phyloP scores from a whole-genome alignment of 1,284 basidiomycete species.

The Cryptococcus sp. region DNA sequence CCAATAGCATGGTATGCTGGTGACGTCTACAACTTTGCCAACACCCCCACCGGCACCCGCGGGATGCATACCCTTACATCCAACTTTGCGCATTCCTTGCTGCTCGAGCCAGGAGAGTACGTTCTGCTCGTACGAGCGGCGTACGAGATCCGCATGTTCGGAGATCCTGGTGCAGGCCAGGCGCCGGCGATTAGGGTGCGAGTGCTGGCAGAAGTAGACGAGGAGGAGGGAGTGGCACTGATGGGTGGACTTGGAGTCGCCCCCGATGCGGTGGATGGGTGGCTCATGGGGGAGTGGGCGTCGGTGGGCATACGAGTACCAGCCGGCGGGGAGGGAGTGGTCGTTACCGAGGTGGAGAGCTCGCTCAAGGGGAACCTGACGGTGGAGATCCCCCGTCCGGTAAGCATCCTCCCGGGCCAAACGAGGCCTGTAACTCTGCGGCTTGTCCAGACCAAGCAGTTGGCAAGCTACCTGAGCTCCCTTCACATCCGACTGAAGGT shows the following conservation, averaged over 20 bases:
- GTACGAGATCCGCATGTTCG: conserved; percentile 48
- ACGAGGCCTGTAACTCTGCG: conserved; percentile 15
- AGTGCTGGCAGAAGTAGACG: conserved; percentile 20
- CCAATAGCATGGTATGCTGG: conserved; percentile 39
- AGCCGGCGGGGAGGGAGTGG: not conserved
- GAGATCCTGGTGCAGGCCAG: conserved; percentile 31
- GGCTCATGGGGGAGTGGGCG: conserved; percentile 35
- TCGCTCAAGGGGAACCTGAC: not conserved
- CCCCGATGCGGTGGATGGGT: conserved; percentile 36
- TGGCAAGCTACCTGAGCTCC: conserved; percentile 2
- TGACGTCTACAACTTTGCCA: conserved; percentile 44
- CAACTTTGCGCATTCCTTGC: conserved; percentile 31
- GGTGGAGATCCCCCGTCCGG: conserved; percentile 2
- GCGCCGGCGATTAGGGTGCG: conserved; percentile 32
- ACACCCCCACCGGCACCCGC: conserved; percentile 8
- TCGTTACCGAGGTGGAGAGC: conserved; percentile 5
- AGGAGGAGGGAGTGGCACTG: conserved; percentile 4
- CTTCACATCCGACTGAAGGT: conserved; percentile 7
- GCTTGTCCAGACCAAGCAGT: conserved; percentile 5
- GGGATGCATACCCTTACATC: conserved; percentile 13
- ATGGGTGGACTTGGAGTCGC: conserved; percentile 16
- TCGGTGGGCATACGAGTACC: conserved; percentile 19
- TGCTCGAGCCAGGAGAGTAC: conserved; percentile 33
- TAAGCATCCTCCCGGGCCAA: conserved; percentile 15
- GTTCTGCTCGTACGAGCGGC: conserved; percentile 33